These are phyloP conservation scores for Colletotrichum neosansevieriae DNA, from an alignment of 2,329 filamentous ascomycete genomes.

Conservation along the genomic window DNA sequence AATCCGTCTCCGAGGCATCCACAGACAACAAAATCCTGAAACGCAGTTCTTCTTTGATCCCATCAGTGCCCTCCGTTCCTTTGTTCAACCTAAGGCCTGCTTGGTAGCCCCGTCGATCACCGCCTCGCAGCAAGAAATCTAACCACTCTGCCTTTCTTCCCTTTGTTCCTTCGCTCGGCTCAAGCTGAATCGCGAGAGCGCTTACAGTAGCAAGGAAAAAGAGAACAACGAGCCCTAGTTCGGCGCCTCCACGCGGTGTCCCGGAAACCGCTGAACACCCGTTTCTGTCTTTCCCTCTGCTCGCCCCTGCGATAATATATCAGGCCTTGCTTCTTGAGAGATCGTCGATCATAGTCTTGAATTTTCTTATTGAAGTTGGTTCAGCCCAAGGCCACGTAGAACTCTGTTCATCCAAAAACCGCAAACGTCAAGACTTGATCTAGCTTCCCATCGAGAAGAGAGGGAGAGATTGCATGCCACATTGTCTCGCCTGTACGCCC, in stretches of 20 bases:
- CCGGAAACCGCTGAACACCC: no score
- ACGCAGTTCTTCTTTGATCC: not conserved
- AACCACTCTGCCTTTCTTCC: not conserved
- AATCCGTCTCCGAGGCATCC: no score
- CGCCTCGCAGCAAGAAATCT: not conserved
- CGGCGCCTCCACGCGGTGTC: no score
- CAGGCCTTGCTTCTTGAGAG: not conserved
- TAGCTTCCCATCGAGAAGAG: not conserved
- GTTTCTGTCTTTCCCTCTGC: no score
- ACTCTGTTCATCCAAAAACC: not conserved
- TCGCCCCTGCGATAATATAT: slow-evolving; percentile 18
- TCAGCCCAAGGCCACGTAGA: slow-evolving; percentile 27
- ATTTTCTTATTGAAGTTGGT: not conserved
- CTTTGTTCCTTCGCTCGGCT: slow-evolving; percentile 1
- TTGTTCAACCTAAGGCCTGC: no score
- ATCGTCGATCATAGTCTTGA: slow-evolving; percentile 28
- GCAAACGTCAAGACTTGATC: not conserved
- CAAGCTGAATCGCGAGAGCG: not conserved
- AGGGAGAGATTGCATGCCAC: not conserved
- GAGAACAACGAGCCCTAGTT: no score
- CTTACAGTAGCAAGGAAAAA: no score
- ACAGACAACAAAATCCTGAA: slow-evolving; percentile 14
- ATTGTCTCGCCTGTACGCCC: not conserved
- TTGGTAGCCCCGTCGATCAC: not conserved
- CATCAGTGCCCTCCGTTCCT: no score